Percentiles rank a stretch among this genome's conserved stretches.
phyloP scores from a whole-genome alignment of 371 early-diverging fungal genomes.

The Rhizomucor pusillus region DNA sequence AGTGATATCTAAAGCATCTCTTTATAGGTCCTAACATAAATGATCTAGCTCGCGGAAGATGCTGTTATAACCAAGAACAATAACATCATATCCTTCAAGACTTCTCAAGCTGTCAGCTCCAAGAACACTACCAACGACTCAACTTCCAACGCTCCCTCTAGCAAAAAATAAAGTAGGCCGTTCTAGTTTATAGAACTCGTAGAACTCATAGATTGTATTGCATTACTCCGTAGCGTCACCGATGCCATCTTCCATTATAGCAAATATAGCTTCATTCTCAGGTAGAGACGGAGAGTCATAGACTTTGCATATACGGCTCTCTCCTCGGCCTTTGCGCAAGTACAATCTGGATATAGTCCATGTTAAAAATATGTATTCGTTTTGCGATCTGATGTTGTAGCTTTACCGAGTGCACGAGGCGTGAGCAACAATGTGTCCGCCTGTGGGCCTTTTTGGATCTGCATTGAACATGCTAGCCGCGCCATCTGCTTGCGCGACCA shows the following conservation, averaged over 20 bases:
- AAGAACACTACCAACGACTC: constrained; percentile 1
- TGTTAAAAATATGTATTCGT: not conserved
- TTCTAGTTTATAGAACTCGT: no score
- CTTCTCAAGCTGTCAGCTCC: constrained; percentile 32
- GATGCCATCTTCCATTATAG: constrained; percentile 67
- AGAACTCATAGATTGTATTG: not conserved
- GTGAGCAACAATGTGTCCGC: constrained; percentile 98
- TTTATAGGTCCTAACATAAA: not conserved
- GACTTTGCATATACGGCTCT: constrained; percentile 82
- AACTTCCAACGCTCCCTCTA: not conserved
- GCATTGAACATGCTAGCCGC: constrained; percentile 86
- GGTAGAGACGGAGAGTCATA: constrained; percentile 89
- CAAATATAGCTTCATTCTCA: constrained; percentile 73
- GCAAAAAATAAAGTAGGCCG: no score
- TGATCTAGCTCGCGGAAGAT: constrained; percentile 59
- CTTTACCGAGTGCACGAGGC: constrained; percentile 76
- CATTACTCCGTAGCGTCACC: constrained; percentile 29
- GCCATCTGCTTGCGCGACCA: constrained; percentile 97
- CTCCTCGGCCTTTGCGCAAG: constrained; percentile 82
- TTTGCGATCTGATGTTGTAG: not conserved
- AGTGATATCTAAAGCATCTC: not conserved
- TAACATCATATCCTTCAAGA: constrained; percentile 65
- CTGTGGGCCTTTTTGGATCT: constrained; percentile 98
- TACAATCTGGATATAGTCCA: constrained; percentile 48
- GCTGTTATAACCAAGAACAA: constrained; percentile 53